Conservation (phyloP, 2,329 filamentous ascomycete genomes). For the Hortaea sp. region DNA sequence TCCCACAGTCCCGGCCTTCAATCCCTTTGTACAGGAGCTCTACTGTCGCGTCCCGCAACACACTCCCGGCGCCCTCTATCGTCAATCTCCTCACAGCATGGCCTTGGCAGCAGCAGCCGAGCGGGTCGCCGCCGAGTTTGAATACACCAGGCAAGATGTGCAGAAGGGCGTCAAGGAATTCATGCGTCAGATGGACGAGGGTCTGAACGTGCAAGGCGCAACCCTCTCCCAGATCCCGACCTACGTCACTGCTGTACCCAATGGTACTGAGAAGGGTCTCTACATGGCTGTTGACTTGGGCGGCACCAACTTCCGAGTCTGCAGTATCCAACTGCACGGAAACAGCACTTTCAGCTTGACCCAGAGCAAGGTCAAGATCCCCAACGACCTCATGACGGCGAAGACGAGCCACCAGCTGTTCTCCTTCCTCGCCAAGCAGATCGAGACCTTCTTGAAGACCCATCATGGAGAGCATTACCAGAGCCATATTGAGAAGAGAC, state of each 20-base stretch:
- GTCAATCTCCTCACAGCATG: conserved; percentile 31
- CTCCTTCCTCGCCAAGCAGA: conserved; percentile 82
- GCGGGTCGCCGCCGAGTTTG: conserved; percentile 74
- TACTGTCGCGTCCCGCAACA: conserved; percentile 24
- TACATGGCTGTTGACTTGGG: conserved; percentile 97
- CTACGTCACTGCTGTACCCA: conserved; percentile 89
- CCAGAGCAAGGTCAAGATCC: conserved; percentile 86
- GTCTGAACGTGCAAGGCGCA: conserved; percentile 64
- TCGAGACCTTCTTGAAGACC: conserved; percentile 74
- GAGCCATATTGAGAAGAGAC: conserved; percentile 38
- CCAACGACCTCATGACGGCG: conserved; percentile 79
- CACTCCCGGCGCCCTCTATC: conserved; percentile 12
- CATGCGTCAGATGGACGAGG: conserved; percentile 79
- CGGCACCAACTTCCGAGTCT: conserved; percentile 96
- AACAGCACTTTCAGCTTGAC: conserved; percentile 91
- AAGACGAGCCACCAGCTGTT: conserved; percentile 82
- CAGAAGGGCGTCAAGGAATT: conserved; percentile 78
- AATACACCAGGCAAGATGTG: conserved; percentile 68
- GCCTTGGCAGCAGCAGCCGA: conserved; percentile 58
- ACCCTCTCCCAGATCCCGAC: conserved; percentile 93
- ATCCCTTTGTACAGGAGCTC: conserved; percentile 26
- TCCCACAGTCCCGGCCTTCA: conserved; percentile 16
- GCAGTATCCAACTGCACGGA: conserved; percentile 85
- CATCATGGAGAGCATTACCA: conserved; percentile 86
- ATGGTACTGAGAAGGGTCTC: conserved; percentile 95